A percentile compares a stretch with the other conserved stretches of the same genome.
phyloP scores from a whole-genome alignment of 805 yeast species.

The Myxozyma udenii region DNA sequence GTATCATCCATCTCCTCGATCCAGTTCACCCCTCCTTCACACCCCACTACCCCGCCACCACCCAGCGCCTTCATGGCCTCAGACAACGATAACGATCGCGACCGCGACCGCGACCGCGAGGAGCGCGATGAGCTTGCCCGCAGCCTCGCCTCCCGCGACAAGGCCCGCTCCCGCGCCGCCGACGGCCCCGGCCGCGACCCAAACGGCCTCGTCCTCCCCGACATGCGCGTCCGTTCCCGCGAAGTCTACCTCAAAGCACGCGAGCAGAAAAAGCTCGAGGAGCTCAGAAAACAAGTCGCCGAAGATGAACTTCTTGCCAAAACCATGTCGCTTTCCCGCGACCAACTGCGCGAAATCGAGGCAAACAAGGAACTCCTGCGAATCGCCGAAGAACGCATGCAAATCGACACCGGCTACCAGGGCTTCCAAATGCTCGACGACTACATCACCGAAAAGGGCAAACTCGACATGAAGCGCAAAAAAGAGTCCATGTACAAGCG shows the following conservation, averaged over 20 bases:
- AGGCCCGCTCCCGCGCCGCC: constrained; percentile 2
- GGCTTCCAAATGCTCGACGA: constrained; percentile 59
- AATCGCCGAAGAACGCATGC: constrained; percentile 44
- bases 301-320: constrained; percentile 49
- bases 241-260: constrained; percentile 49
- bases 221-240: constrained; percentile 49
- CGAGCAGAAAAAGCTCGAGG: constrained; percentile 47
- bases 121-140: constrained; percentile 39
- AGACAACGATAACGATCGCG: too few species aligned
- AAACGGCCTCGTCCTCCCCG: constrained; percentile 32
- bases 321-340: constrained; percentile 44
- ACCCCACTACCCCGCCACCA: too few species aligned
- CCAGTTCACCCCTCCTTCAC: too few species aligned
- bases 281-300: constrained; percentile 48
- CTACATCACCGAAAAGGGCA: constrained; percentile 50
- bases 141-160: constrained; percentile 31
- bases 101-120: constrained; percentile 29
- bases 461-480: constrained; percentile 54
- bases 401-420: constrained; percentile 37
- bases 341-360: constrained; percentile 52
- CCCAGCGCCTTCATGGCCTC: too few species aligned
- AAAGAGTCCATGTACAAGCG: constrained; percentile 48
- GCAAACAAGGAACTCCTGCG: constrained; percentile 51
- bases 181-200: not conserved
- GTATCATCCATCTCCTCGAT: too few species aligned